phyloP scores from a whole-genome alignment of 192 early-diverging fungal species.

The Gigaspora rosea region DNA sequence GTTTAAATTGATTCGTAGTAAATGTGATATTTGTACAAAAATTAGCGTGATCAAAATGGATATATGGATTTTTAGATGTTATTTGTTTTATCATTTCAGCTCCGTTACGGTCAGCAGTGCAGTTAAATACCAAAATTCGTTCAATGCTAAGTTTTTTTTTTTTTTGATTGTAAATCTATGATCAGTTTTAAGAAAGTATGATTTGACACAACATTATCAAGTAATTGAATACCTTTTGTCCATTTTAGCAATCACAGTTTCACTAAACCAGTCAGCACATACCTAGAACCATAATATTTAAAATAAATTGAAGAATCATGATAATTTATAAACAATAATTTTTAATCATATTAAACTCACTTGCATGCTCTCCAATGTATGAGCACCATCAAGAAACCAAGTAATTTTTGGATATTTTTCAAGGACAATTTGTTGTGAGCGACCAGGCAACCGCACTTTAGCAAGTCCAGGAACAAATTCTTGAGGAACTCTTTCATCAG shows the following conservation, averaged over 20 bases:
- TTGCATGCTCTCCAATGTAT: slow-evolving; percentile 85
- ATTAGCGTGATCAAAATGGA: slow-evolving; percentile 61
- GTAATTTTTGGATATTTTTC: slow-evolving; percentile 48
- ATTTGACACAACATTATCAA: neutral
- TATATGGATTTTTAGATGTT: slow-evolving; percentile 38
- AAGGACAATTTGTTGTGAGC: slow-evolving; percentile 72
- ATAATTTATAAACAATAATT: neutral
- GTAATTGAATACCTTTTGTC: neutral
- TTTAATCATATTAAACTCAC: slow-evolving; percentile 31
- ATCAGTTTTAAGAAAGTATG: neutral
- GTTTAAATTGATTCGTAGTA: slow-evolving; percentile 39
- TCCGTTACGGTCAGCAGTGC: slow-evolving; percentile 75
- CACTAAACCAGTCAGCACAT: slow-evolving; percentile 20
- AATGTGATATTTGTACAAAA: slow-evolving; percentile 80
- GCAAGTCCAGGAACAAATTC: slow-evolving; percentile 67
- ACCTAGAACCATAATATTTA: neutral
- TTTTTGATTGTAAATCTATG: neutral
- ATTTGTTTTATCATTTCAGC: slow-evolving; percentile 67
- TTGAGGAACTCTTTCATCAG: slow-evolving; percentile 38
- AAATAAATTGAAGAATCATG: too few relatives aligned
- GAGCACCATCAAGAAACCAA: slow-evolving; percentile 94
- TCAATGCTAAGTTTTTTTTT: neutral
- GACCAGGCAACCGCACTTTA: slow-evolving; percentile 82
- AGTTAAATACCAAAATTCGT: slow-evolving; percentile 85
- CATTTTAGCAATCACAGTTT: neutral